Evolutionary conservation across 75 land plant species (phyloP).

Genomic region (Isoetes taiwanensis): DNA sequence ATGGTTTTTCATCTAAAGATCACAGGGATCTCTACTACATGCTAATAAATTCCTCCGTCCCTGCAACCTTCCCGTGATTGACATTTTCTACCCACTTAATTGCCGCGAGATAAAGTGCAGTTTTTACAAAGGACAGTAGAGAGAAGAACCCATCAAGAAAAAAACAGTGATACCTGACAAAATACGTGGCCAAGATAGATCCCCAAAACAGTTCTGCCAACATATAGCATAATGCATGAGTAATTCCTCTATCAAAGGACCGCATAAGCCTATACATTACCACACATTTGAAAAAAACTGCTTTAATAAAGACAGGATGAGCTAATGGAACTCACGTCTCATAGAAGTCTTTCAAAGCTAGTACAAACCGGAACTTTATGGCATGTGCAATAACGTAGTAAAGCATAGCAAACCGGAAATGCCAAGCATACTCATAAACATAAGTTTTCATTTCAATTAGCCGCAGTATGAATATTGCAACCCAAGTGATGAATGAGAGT

Average conservation of each 20-base stretch:
- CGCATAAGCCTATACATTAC: background rate
- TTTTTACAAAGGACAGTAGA: background rate
- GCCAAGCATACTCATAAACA: conserved; percentile 60
- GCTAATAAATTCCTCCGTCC: too few relatives aligned
- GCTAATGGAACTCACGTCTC: conserved; percentile 27
- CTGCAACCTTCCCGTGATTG: too few relatives aligned
- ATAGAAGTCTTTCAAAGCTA: conserved; percentile 40
- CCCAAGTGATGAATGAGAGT: conserved; percentile 54
- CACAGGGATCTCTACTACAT: too few relatives aligned
- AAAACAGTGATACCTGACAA: conserved; percentile 28
- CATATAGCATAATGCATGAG: too few relatives aligned
- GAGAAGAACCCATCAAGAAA: background rate
- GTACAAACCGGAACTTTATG: conserved; percentile 41
- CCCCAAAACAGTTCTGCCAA: conserved; percentile 37
- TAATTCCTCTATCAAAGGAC: too few relatives aligned
- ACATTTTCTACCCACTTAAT: too few relatives aligned
- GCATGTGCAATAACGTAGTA: conserved; percentile 70
- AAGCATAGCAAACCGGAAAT: conserved; percentile 70
- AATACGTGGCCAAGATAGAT: conserved; percentile 39
- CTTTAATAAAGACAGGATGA: background rate
- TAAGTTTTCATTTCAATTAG: conserved; percentile 59
- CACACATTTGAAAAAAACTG: background rate
- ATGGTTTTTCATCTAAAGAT: too few relatives aligned
- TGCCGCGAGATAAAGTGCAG: background rate
- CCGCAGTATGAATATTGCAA: conserved; percentile 41